These are phyloP conservation scores for Cardamine chenopodiifolia DNA, from an alignment of 345 rosid genomes.

Conservation along the genomic window DNA sequence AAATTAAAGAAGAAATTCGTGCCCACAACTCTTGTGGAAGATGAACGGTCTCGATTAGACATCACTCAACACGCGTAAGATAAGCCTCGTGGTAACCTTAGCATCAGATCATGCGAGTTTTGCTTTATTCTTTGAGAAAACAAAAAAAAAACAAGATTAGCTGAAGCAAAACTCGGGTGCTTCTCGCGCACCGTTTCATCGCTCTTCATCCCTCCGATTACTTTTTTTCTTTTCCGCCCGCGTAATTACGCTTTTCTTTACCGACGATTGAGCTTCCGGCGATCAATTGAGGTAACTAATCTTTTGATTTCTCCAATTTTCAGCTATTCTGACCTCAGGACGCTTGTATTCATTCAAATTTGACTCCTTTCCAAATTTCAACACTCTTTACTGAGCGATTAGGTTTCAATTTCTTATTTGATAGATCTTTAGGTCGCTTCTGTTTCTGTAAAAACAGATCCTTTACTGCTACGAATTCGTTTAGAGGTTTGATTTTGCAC, in stretches of 20 bases:
- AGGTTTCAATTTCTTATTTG: constrained; percentile 4
- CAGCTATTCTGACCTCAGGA: background rate
- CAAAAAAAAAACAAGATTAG: background rate
- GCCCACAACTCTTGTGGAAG: constrained; percentile 7
- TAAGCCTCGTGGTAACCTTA: constrained; percentile 34
- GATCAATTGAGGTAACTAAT: constrained; percentile 33
- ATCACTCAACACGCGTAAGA: constrained; percentile 45
- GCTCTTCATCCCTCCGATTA: background rate
- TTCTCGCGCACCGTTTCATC: constrained; percentile 44
- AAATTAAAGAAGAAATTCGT: background rate
- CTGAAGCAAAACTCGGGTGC: constrained; percentile 49
- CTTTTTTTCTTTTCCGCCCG: constrained; percentile 28
- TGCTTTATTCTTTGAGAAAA: constrained; percentile 29
- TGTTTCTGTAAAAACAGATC: background rate
- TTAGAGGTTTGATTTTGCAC: constrained; percentile 15
- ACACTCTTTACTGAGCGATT: constrained; percentile 20
- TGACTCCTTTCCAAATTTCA: constrained; percentile 2
- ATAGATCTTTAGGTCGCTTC: background rate
- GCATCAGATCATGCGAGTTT: constrained; percentile 42
- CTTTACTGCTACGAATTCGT: background rate
- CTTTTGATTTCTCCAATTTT: background rate
- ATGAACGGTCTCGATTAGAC: constrained; percentile 44
- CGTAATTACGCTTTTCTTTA: constrained; percentile 9
- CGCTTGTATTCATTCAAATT: background rate
- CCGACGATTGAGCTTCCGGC: constrained; percentile 42